Conservation (phyloP, 352 stramenopile genomes). For the Phytophthora aleatoria region DNA sequence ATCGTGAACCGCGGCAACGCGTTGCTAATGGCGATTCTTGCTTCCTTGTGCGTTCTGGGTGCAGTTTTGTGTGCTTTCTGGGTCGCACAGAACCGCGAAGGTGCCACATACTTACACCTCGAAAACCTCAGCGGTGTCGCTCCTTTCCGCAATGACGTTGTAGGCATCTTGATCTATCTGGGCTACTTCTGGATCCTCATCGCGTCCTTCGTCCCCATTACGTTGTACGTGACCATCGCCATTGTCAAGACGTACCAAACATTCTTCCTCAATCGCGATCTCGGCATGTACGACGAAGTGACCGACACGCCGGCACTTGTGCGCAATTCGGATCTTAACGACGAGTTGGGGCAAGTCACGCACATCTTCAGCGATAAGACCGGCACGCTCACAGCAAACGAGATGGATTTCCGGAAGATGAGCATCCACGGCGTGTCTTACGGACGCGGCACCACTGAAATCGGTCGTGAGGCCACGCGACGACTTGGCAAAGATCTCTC, state of each 20-base stretch:
- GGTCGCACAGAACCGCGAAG: slow-evolving; percentile 60
- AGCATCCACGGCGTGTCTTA: slow-evolving; percentile 84
- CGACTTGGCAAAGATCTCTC: slow-evolving; percentile 79
- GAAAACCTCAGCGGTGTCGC: slow-evolving; percentile 60
- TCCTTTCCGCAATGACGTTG: slow-evolving; percentile 73
- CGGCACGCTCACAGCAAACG: slow-evolving; percentile 84
- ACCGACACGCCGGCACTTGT: slow-evolving; percentile 82
- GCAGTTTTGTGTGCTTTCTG: slow-evolving; percentile 71
- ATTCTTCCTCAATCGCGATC: slow-evolving; percentile 85
- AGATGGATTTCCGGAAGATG: slow-evolving; percentile 92
- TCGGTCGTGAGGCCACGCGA: slow-evolving; percentile 74
- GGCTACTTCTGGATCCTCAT: slow-evolving; percentile 91
- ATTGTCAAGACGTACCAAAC: slow-evolving; percentile 90
- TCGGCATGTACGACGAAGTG: slow-evolving; percentile 84
- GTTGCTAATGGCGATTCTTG: slow-evolving; percentile 76
- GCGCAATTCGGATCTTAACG: slow-evolving; percentile 85
- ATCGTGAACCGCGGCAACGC: slow-evolving; percentile 85
- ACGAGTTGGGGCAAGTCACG: slow-evolving; percentile 87
- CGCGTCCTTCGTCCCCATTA: slow-evolving; percentile 88
- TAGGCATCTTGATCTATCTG: slow-evolving; percentile 78
- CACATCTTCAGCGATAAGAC: slow-evolving; percentile 92
- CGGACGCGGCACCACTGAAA: slow-evolving; percentile 82
- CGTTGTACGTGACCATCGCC: slow-evolving; percentile 87
- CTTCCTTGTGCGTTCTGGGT: slow-evolving; percentile 72
- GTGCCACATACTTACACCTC: slow-evolving; percentile 76